Evolutionary conservation across 768 basidiomycete genomes (phyloP).

Genomic region (Tephrocybe rancida): DNA sequence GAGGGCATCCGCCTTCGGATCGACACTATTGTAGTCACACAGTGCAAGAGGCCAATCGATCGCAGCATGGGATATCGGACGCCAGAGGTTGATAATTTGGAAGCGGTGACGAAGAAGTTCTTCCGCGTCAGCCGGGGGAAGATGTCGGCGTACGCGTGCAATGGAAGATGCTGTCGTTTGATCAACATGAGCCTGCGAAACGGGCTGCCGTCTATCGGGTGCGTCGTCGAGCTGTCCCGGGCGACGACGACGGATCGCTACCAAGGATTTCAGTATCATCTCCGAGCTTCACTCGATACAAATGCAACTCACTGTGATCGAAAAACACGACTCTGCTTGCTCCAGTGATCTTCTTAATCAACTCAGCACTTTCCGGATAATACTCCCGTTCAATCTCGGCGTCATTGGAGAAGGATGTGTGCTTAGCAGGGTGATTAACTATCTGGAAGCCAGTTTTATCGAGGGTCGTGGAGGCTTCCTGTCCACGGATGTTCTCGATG

Average conservation of each 20-base stretch:
- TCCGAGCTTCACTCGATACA: neutral
- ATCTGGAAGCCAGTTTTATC: constrained; percentile 55
- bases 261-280: neutral
- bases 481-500: constrained; percentile 57
- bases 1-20: constrained; percentile 40
- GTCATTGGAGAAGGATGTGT: constrained; percentile 48
- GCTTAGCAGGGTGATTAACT: constrained; percentile 32
- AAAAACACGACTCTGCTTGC: constrained; percentile 61
- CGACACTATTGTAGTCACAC: constrained; percentile 52
- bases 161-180: constrained; percentile 48
- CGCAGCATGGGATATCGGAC: constrained; percentile 51
- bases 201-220: constrained; percentile 46
- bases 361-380: constrained; percentile 57
- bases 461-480: constrained; percentile 42
- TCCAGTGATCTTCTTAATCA: constrained; percentile 59
- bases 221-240: constrained; percentile 36
- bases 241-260: constrained; percentile 37
- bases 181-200: constrained; percentile 50
- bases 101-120: constrained; percentile 48
- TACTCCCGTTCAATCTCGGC: constrained; percentile 52
- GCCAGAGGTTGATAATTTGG: constrained; percentile 66
- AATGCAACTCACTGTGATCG: constrained; percentile 54
- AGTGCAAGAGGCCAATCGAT: constrained; percentile 53
- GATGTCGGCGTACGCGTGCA: constrained; percentile 51
- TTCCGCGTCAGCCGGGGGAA: constrained; percentile 46